Conservation (phyloP, 2,329 filamentous ascomycete genomes). For the Dothideomycetes sp. region DNA sequence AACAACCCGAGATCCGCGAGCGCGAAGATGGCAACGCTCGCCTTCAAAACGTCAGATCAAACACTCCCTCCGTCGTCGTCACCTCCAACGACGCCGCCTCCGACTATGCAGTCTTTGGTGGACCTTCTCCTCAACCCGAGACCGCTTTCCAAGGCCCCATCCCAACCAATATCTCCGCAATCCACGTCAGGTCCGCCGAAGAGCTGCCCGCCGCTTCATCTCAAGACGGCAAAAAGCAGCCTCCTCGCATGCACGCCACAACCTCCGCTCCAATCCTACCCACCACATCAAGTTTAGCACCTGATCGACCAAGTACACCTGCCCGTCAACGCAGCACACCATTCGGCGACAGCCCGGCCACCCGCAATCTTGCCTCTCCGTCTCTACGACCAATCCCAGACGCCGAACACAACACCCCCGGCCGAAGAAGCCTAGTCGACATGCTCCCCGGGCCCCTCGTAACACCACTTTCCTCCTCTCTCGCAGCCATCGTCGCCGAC, state of each 20-base stretch:
- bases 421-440: constrained; percentile 29
- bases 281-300: constrained; percentile 12
- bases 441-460: constrained; percentile 49
- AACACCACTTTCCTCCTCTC: constrained; percentile 47
- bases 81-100: constrained; percentile 10
- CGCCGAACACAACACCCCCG: constrained; percentile 24
- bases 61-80: constrained; percentile 14
- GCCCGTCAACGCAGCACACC: constrained; percentile 14
- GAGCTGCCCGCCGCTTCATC: constrained; percentile 11
- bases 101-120: constrained; percentile 6
- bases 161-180: constrained; percentile 18
- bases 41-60: constrained; percentile 8
- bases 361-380: constrained; percentile 6
- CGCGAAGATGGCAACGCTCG: constrained; percentile 9
- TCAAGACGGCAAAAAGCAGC: constrained; percentile 8
- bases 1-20: constrained; percentile 17
- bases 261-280: constrained; percentile 22
- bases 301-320: constrained; percentile 11
- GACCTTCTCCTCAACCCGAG: constrained; percentile 2
- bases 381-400: too few species aligned
- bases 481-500: constrained; percentile 55
- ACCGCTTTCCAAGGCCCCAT: constrained; percentile 6
- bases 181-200: constrained; percentile 17
- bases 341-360: constrained; percentile 10
- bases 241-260: constrained; percentile 23